Evolutionary conservation across 73 alveolate species (phyloP).

Genomic region (Blepharisma japonicum): DNA sequence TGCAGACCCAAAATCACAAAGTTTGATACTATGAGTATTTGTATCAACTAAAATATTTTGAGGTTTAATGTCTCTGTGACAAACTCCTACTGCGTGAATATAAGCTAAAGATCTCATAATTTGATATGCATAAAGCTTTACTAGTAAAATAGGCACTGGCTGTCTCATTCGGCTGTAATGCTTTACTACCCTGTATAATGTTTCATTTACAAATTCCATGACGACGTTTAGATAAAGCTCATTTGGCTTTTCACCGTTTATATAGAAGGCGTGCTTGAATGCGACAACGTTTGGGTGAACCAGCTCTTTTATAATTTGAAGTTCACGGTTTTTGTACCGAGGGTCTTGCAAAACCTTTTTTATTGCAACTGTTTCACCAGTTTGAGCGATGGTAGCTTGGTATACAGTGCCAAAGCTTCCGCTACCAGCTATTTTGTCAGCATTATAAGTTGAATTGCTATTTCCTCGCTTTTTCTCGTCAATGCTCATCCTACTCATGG

Average conservation of each 20-base stretch:
- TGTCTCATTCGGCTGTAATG: conserved; percentile 85
- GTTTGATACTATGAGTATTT: conserved; percentile 47
- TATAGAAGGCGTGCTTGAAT: conserved; percentile 84
- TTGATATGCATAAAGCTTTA: conserved; percentile 80
- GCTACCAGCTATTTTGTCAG: conserved; percentile 86
- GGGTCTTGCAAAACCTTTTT: conserved; percentile 92
- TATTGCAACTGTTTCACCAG: conserved; percentile 90
- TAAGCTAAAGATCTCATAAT: conserved; percentile 75
- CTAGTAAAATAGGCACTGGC: conserved; percentile 82
- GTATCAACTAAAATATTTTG: conserved; percentile 75
- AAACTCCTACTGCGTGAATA: conserved; percentile 75
- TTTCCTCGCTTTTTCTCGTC: not conserved
- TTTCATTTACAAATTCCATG: conserved; percentile 72
- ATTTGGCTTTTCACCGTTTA: conserved; percentile 79
- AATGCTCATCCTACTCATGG: not conserved
- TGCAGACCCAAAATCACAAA: conserved; percentile 97
- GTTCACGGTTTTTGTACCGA: conserved; percentile 89
- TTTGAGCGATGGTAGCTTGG: conserved; percentile 77
- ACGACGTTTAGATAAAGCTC: conserved; percentile 74
- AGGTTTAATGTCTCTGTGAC: conserved; percentile 89
- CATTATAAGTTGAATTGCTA: conserved; percentile 63
- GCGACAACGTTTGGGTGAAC: conserved; percentile 84
- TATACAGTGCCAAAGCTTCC: conserved; percentile 88
- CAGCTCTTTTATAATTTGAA: conserved; percentile 90
- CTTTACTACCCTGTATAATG: conserved; percentile 78